These are phyloP conservation scores for Penicillium sp. DNA, from an alignment of 2,329 filamentous ascomycete species.

Conservation along the genomic window DNA sequence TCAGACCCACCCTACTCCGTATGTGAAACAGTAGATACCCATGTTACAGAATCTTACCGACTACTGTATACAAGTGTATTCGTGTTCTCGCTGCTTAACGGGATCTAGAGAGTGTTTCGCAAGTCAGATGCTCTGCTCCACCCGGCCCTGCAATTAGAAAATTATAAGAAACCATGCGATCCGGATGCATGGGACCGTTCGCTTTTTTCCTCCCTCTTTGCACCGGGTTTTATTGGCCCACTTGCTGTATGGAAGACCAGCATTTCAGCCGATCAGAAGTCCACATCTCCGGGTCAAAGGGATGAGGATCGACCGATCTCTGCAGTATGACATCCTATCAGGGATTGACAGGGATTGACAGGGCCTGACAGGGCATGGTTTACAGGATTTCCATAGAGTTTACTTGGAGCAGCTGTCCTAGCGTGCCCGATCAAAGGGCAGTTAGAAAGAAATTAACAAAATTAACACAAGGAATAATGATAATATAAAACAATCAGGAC, in stretches of 20 bases:
- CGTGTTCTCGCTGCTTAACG: background rate
- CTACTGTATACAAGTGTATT: no score
- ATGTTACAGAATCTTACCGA: no score
- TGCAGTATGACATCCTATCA: conserved; percentile 3
- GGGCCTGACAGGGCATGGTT: background rate
- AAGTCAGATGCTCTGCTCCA: conserved; percentile 14
- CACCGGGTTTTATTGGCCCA: conserved; percentile 11
- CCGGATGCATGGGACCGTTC: conserved; percentile 8
- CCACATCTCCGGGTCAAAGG: conserved; percentile 18
- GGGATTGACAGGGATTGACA: background rate
- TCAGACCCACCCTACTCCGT: background rate
- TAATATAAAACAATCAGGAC: background rate
- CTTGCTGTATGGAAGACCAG: conserved; percentile 22
- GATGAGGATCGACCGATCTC: conserved; percentile 22
- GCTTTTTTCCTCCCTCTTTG: conserved; percentile 4
- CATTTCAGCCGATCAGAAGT: conserved; percentile 25
- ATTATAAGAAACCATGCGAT: conserved; percentile 16
- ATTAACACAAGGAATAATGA: background rate
- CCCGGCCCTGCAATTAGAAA: conserved; percentile 23
- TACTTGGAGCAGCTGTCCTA: background rate
- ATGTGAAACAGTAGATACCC: conserved; percentile 7
- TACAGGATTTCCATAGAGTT: background rate
- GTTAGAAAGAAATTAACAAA: conserved; percentile 7
- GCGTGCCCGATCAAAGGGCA: background rate
- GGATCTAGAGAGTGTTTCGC: conserved; percentile 3